Evolutionary conservation across 1,139 yeast species (phyloP), one percentile per base, ranked within the genome.

Genomic region (Suhomyces wounanorum): DNA sequence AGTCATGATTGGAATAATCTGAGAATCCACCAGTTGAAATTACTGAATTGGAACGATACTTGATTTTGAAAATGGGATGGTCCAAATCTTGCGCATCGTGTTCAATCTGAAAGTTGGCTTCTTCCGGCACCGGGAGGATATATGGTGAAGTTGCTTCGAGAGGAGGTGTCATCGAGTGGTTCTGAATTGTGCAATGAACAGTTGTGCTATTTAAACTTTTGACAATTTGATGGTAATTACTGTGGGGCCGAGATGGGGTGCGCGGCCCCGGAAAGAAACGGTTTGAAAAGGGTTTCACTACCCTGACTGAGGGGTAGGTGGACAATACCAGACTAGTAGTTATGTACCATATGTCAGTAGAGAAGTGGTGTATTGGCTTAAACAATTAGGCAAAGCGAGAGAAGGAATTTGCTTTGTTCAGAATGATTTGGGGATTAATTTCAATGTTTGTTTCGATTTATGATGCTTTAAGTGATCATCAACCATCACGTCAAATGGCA

Each of bases 41-140:
- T 8, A 59, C 45, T 14, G 66, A 62, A 42, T 59, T 60, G 49
- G 59, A 57, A 16, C 68, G 51, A 52, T 63, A 63, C 45, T 54
- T 61, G 55, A 65, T 62, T 28, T 58, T 56, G 55, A 59, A 65
- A 40, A 56, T 59, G 14, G 64, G 67, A 46, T 63, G 65, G 28
- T 55, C 57, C 36, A 53, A 46, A 31, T 62, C 63, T 13, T 48
- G 51, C 18, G 37, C 37, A 41, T 61, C 65, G 14, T 55, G 59
- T 40, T 59, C 54, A 40, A 64, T 62, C 45, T 64, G 65, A 43
- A 54, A 52, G 43, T 44, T 47, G 25, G 45, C 51, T 13, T 50
- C 50, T 14, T 50, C 53, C 6, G 53, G 47, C 9, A 42, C 47
- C 2, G 45, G 40, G n/a, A 43, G 26, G 26, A 50, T 43, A 11